Evolutionary conservation across 2,329 filamentous ascomycete species (phyloP).

Genomic region (Penicillium sp.): DNA sequence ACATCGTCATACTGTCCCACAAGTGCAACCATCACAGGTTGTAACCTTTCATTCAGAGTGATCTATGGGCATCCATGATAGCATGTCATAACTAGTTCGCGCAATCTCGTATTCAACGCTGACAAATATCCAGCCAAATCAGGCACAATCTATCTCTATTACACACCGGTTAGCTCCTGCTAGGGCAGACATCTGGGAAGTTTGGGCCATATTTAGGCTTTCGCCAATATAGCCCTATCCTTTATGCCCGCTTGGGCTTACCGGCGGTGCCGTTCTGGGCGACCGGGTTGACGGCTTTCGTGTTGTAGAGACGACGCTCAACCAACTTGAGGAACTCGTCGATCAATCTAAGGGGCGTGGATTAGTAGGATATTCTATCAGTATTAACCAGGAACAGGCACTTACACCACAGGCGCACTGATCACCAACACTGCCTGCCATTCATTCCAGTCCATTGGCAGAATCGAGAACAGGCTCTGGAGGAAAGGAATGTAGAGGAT

Average conservation of each 20-base stretch:
- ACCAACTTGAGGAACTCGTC: conserved; percentile 79
- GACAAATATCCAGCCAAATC: background rate
- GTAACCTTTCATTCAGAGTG: conserved; percentile 4
- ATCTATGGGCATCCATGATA: conserved; percentile 8
- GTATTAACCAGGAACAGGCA: conserved; percentile 21
- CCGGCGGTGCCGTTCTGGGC: conserved; percentile 28
- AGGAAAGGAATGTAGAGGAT: conserved; percentile 89
- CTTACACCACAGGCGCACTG: conserved; percentile 90
- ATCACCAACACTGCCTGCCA: conserved; percentile 90
- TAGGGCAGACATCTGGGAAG: background rate
- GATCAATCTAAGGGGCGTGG: conserved; percentile 57
- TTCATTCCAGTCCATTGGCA: conserved; percentile 79
- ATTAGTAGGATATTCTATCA: background rate
- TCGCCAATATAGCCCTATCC: conserved; percentile 6
- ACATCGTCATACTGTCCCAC: background rate
- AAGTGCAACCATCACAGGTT: background rate
- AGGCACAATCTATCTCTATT: conserved; percentile 6
- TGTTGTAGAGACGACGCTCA: conserved; percentile 64
- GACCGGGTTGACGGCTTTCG: conserved; percentile 11
- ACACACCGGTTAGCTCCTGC: background rate
- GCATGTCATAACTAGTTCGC: background rate
- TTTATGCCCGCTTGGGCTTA: conserved; percentile 38
- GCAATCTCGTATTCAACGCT: background rate
- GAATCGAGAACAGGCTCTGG: conserved; percentile 83
- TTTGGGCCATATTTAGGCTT: background rate